Evolutionary conservation across 805 yeast genomes (phyloP).

Genomic region (Yamadazyma scolyti): DNA sequence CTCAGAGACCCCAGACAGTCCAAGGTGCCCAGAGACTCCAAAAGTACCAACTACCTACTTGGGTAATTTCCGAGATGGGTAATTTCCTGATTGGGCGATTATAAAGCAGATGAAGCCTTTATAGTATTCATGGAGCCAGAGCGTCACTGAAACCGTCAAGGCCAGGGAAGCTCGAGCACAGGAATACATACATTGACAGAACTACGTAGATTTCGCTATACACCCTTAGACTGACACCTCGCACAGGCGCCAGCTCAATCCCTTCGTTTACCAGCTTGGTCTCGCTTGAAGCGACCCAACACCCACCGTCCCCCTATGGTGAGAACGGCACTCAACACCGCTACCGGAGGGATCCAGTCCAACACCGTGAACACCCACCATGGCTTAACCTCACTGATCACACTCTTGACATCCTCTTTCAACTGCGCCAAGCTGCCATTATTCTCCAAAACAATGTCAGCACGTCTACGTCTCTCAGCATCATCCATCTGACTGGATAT

Average conservation of each 20-base stretch:
- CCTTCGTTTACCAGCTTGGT: no score
- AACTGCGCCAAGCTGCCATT: slow-evolving; percentile 28
- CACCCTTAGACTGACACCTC: background rate
- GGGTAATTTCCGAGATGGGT: no score
- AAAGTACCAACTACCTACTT: no score
- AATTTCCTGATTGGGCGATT: no score
- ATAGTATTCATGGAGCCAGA: no score
- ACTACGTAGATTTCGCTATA: no score
- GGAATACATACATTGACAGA: no score
- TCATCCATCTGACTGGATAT: slow-evolving; percentile 74
- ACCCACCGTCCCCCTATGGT: slow-evolving; percentile 16
- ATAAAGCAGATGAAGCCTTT: no score
- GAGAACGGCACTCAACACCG: slow-evolving; percentile 17
- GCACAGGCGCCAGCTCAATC: background rate
- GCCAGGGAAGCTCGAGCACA: no score
- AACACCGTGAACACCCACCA: slow-evolving; percentile 14
- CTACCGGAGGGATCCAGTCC: slow-evolving; percentile 27
- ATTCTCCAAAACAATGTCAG: slow-evolving; percentile 72
- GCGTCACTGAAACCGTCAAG: no score
- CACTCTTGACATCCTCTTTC: slow-evolving; percentile 15
- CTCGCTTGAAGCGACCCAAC: slow-evolving; percentile 19
- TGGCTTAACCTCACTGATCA: slow-evolving; percentile 26
- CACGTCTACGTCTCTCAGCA: slow-evolving; percentile 49
- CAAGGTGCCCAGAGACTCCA: no score
- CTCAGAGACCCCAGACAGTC: no score